These are phyloP conservation scores for Capsicum pubescens DNA, from an alignment of 257 asterid genomes.

Conservation along the genomic window DNA sequence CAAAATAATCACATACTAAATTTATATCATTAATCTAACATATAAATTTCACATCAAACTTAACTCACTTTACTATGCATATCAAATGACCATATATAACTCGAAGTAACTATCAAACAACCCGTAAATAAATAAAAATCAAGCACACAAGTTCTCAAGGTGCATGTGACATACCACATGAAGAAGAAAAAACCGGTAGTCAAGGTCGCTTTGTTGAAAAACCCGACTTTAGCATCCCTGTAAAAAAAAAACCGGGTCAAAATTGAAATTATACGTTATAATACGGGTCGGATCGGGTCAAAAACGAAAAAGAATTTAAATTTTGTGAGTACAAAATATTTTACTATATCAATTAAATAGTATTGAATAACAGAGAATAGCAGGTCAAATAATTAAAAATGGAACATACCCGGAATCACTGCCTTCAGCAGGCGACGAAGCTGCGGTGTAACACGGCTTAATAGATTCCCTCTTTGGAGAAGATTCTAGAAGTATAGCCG, in stretches of 20 bases:
- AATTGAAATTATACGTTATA: background rate
- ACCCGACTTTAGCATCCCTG: slow-evolving; percentile 80
- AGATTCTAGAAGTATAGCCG: slow-evolving; percentile 66
- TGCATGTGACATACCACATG: slow-evolving; percentile 73
- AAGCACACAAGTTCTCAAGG: background rate
- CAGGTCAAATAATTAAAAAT: slow-evolving; percentile 23
- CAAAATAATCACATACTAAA: too few species aligned
- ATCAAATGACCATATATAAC: background rate
- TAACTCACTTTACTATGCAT: too few species aligned
- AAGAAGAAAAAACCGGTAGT: slow-evolving; percentile 97
- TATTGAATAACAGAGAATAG: too few species aligned
- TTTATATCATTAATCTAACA: too few species aligned
- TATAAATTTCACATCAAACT: background rate
- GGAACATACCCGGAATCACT: slow-evolving; percentile 94
- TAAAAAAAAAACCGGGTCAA: background rate
- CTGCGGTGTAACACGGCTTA: slow-evolving; percentile 68
- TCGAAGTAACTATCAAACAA: background rate
- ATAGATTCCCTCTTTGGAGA: slow-evolving; percentile 59
- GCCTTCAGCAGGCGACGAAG: slow-evolving; percentile 76
- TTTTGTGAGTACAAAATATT: too few species aligned
- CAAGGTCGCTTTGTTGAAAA: slow-evolving; percentile 71
- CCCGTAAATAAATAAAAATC: background rate
- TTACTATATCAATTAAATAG: too few species aligned
- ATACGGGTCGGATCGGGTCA: slow-evolving; percentile 32
- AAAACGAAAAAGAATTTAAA: background rate